Percentiles rank a stretch among this genome's conserved stretches.
Evolutionary conservation across 352 stramenopile species (phyloP).

Genomic region (Phytophthora palmivora): DNA sequence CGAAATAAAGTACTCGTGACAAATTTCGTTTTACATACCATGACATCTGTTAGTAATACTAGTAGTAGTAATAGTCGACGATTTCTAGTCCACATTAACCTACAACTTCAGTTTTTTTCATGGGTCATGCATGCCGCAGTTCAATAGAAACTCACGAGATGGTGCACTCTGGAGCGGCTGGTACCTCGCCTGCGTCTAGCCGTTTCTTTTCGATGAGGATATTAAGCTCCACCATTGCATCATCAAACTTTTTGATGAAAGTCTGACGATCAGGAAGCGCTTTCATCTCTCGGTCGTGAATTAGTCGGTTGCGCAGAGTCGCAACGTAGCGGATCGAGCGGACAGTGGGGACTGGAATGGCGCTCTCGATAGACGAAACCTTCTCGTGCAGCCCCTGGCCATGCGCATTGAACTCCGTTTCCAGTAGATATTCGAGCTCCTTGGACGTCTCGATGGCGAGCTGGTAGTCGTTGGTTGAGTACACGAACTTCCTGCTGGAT

Average conservation of each 20-base stretch:
- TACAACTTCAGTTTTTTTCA: too few relatives aligned
- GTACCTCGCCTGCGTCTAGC: slow-evolving; percentile 24
- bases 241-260: slow-evolving; percentile 75
- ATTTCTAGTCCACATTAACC: too few relatives aligned
- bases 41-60: too few relatives aligned
- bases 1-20: too few relatives aligned
- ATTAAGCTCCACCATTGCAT: slow-evolving; percentile 66
- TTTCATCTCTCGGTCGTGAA: slow-evolving; percentile 75
- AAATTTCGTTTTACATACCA: too few relatives aligned
- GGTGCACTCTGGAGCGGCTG: slow-evolving; percentile 30
- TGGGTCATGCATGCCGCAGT: too few relatives aligned
- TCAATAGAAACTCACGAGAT: slow-evolving; percentile 39
- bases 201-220: slow-evolving; percentile 67
- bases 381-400: slow-evolving; percentile 82
- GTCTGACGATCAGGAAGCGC: slow-evolving; percentile 60
- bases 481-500: slow-evolving; percentile 34
- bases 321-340: slow-evolving; percentile 81
- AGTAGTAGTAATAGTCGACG: too few relatives aligned
- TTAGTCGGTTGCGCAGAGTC: slow-evolving; percentile 83
- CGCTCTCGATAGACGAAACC: slow-evolving; percentile 51
- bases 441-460: slow-evolving; percentile 86
- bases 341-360: slow-evolving; percentile 58
- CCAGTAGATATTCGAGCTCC: slow-evolving; percentile 77
- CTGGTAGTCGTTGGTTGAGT: slow-evolving; percentile 81
- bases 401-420: slow-evolving; percentile 66